Conservation (phyloP, 2,329 filamentous ascomycete genomes). For the Parascedosporium putredinis region DNA sequence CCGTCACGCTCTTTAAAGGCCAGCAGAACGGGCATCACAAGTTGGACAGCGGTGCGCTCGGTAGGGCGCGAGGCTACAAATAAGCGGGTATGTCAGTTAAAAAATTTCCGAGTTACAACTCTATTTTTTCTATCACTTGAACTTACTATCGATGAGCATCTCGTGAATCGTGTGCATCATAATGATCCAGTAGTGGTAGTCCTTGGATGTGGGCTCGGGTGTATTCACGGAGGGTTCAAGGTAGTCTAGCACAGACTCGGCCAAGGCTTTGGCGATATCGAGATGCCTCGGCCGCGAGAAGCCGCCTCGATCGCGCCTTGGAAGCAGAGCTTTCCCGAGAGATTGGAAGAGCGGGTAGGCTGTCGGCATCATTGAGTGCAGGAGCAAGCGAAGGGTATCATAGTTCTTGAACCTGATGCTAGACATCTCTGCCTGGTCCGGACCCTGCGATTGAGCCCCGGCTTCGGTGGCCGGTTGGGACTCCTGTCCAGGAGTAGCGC, state of each 20-base stretch:
- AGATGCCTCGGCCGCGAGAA: constrained; percentile 44
- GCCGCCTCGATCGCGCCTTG: constrained; percentile 58
- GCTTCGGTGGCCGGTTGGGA: constrained; percentile 21
- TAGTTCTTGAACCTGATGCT: constrained; percentile 57
- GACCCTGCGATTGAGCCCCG: constrained; percentile 17
- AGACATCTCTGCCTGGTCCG: background rate
- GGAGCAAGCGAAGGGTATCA: constrained; percentile 61
- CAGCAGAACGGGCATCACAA: constrained; percentile 67
- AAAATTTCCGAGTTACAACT: no score
- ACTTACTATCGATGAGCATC: constrained; percentile 61
- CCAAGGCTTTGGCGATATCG: constrained; percentile 54
- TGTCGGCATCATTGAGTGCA: constrained; percentile 67
- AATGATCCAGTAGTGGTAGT: constrained; percentile 73
- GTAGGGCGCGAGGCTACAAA: background rate
- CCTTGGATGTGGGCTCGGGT: constrained; percentile 42
- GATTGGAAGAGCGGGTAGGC: constrained; percentile 81
- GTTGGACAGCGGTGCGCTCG: constrained; percentile 39
- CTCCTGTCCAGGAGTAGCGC: constrained; percentile 10
- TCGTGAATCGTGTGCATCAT: constrained; percentile 69
- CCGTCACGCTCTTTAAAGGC: constrained; percentile 79
- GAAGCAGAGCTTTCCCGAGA: constrained; percentile 70
- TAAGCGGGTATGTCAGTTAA: background rate
- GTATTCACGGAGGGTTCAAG: constrained; percentile 38
- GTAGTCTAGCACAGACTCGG: constrained; percentile 58
- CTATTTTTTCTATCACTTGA: no score